These are phyloP conservation scores for Anacardium occidentale DNA, from an alignment of 345 rosid genomes.

Conservation along the genomic window DNA sequence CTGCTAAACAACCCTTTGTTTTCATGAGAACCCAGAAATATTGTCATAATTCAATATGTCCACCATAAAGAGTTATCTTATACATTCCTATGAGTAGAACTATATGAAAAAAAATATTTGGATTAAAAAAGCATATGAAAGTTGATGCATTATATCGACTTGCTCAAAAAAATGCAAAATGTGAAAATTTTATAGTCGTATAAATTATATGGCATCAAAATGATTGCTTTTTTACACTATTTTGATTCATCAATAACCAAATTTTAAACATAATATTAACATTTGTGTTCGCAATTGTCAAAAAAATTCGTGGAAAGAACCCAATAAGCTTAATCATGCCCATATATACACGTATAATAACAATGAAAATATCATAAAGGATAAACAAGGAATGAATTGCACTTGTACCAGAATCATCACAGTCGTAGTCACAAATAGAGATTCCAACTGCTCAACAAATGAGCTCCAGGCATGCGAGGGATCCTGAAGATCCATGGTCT, in stretches of 20 bases:
- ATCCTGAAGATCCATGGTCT: constrained; percentile 27
- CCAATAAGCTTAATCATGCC: not conserved
- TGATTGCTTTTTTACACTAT: not conserved
- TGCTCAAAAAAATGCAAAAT: not conserved
- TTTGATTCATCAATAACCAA: not conserved
- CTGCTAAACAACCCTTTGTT: not conserved
- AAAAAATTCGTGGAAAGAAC: not conserved
- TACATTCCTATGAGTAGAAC: not conserved
- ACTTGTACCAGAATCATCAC: constrained; percentile 79
- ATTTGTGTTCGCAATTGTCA: not conserved
- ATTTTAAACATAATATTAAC: not conserved
- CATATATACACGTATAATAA: not conserved
- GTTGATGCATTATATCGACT: not conserved
- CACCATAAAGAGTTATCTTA: not conserved
- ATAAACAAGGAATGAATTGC: not conserved
- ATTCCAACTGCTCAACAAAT: constrained; percentile 85
- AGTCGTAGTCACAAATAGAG: constrained; percentile 67
- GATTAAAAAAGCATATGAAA: not conserved
- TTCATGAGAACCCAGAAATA: not conserved
- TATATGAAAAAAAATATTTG: not conserved
- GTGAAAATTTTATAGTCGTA: not conserved
- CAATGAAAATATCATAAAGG: not conserved
- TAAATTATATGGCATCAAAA: not conserved
- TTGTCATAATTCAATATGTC: not conserved
- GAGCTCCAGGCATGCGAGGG: constrained; percentile 77